phyloP scores from a whole-genome alignment of 768 basidiomycete species.

The Sarcodon sp. region DNA sequence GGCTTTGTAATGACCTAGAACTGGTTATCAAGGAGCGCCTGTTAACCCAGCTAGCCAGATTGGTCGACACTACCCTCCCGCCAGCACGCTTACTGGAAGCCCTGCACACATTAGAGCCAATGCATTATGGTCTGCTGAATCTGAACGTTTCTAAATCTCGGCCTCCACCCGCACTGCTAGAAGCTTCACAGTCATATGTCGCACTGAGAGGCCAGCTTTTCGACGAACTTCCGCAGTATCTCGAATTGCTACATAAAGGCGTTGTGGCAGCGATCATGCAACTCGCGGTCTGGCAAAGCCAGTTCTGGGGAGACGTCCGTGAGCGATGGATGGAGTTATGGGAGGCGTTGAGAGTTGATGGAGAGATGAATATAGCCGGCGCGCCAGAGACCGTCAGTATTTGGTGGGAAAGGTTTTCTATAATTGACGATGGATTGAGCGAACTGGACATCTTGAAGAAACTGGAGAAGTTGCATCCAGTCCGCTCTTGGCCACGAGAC shows the following conservation, averaged over 20 bases:
- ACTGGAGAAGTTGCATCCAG: slow-evolving; percentile 15
- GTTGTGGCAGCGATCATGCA: slow-evolving; percentile 36
- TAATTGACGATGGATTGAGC: slow-evolving; percentile 40
- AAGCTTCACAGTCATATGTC: slow-evolving; percentile 66
- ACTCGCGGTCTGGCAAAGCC: slow-evolving; percentile 42
- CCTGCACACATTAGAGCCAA: slow-evolving; percentile 60
- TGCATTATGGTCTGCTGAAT: slow-evolving; percentile 58
- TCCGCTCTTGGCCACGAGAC: slow-evolving; percentile 2
- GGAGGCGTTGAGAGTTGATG: slow-evolving; percentile 38
- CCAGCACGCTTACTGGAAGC: slow-evolving; percentile 57
- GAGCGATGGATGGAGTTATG: slow-evolving; percentile 72
- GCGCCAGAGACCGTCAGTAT: slow-evolving; percentile 57
- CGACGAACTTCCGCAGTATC: slow-evolving; percentile 55
- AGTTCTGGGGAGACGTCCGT: slow-evolving; percentile 46
- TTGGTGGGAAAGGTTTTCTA: slow-evolving; percentile 58
- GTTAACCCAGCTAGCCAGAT: slow-evolving; percentile 40
- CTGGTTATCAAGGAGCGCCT: slow-evolving; percentile 37
- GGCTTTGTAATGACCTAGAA: slow-evolving; percentile 40
- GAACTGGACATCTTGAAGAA: slow-evolving; percentile 24
- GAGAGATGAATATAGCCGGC: slow-evolving; percentile 35
- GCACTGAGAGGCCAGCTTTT: slow-evolving; percentile 64
- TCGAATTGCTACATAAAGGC: slow-evolving; percentile 46
- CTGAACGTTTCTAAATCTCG: slow-evolving; percentile 52
- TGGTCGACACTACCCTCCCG: slow-evolving; percentile 46
- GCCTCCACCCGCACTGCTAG: slow-evolving; percentile 52